Base-by-base conservation (phyloP, 2,329 filamentous ascomycete genomes). In the Fusarium tupiense region DNA sequence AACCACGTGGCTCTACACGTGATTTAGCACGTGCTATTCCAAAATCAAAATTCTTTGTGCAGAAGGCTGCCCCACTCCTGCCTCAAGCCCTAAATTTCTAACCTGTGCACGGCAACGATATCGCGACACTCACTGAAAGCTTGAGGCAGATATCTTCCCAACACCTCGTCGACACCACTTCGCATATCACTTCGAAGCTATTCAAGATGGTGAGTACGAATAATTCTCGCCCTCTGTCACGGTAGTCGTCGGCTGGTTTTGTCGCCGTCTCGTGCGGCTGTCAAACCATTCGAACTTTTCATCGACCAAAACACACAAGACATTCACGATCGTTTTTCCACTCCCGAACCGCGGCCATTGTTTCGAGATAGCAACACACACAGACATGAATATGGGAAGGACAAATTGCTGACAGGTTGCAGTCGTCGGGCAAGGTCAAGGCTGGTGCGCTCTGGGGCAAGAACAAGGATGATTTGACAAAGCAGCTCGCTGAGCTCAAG, bases 381-480 rank as follows among this genome's bases (percentile, higher is more conserved):
- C 37, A 52, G 46, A 67, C 31, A 61, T 61, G 46, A 64, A 43
- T 24, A 69, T 57, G 50, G 71, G 64, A 72, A 60, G 74, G 77
- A 69, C 64, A 72, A 67, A 74, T 69, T 71, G 75, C 80, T 81
- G 78, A 81, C 80, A 78, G 71, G 66, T 69, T 81, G 66, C 77
- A 86, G 84, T 86, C 84, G 83, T 84, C 84, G 79, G 82, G 82
- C 80, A 92, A 92, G 91, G 94, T 99, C 88, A 98, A 98, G 93
- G 92, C 96, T 86, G 91, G 91, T 88, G 91, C 94, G 89, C 94
- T 99, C 87, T 98, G 96, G 96, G 92, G 91, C 89, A 99, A 99
- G 94, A 95, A 91, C 93, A 98, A 98, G 93, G 94, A 98, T 84
- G 97, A 99, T 83, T 91, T 99, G 87, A 91, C 91, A 85, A 97